Evolutionary conservation across 352 stramenopile genomes (phyloP).

Genomic region (Phytophthora melonis): DNA sequence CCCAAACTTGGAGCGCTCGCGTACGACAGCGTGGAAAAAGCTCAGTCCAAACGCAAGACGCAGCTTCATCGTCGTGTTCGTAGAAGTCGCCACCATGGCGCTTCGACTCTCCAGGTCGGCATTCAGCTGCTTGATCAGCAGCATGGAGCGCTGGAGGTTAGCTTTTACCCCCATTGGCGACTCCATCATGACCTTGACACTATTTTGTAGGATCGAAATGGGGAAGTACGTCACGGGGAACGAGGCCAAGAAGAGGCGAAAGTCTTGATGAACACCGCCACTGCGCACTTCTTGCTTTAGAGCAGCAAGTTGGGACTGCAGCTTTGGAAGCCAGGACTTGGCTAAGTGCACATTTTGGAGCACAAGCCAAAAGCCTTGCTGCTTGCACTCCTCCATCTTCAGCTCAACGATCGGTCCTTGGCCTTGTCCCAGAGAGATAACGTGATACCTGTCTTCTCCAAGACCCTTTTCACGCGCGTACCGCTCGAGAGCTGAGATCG

Average conservation of each 20-base stretch:
- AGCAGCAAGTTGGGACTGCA: conserved; percentile 57
- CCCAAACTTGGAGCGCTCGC: conserved; percentile 82
- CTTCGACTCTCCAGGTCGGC: not conserved
- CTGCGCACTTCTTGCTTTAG: conserved; percentile 44
- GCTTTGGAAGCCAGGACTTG: conserved; percentile 76
- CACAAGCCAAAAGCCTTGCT: conserved; percentile 69
- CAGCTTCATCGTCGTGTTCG: conserved; percentile 39
- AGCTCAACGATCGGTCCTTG: conserved; percentile 75
- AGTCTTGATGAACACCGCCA: conserved; percentile 60
- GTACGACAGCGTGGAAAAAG: conserved; percentile 83
- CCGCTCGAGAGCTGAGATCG: conserved; percentile 51
- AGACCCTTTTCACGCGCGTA: conserved; percentile 58
- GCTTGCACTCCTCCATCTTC: conserved; percentile 59
- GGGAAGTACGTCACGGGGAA: conserved; percentile 79
- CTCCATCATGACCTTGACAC: conserved; percentile 85
- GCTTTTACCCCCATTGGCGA: conserved; percentile 77
- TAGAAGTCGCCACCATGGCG: not conserved
- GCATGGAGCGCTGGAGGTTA: conserved; percentile 77
- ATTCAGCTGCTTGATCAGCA: conserved; percentile 38
- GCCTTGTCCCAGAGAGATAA: conserved; percentile 81
- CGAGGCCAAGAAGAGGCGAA: conserved; percentile 75
- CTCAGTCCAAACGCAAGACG: conserved; percentile 78
- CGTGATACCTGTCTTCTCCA: conserved; percentile 51
- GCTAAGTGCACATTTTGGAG: conserved; percentile 83
- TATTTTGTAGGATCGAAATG: conserved; percentile 75